phyloP scores from a whole-genome alignment of 345 rosid species.

The Hirschfeldia incana region DNA sequence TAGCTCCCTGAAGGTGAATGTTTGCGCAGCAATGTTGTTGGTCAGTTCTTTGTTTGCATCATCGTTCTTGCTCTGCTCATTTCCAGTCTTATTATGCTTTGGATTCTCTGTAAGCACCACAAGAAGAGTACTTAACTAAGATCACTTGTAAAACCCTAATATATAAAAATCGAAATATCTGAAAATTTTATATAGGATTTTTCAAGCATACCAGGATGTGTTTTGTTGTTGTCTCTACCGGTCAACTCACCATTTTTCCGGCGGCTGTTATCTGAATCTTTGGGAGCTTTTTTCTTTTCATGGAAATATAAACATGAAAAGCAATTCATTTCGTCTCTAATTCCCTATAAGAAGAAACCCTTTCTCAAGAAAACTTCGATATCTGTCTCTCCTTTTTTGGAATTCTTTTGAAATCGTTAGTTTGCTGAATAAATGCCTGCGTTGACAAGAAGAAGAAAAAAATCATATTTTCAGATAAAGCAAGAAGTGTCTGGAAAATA shows the following conservation, averaged over 20 bases:
- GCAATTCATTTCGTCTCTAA: constrained; percentile 58
- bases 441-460: neutral
- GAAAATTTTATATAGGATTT: neutral
- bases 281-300: constrained; percentile 44
- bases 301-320: constrained; percentile 72
- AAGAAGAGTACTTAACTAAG: neutral
- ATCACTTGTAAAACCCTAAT: constrained; percentile 4
- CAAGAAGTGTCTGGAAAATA: neutral
- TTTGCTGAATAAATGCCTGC: constrained; percentile 15
- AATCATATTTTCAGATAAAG: constrained; percentile 2
- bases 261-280: constrained; percentile 32
- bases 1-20: constrained; percentile 79
- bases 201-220: constrained; percentile 34
- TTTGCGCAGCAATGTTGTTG: constrained; percentile 36
- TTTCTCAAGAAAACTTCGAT: neutral
- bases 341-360: neutral
- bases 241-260: constrained; percentile 36
- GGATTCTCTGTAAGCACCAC: constrained; percentile 31
- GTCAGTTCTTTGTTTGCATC: constrained; percentile 35
- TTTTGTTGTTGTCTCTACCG: constrained; percentile 38
- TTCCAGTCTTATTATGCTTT: constrained; percentile 1
- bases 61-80: constrained; percentile 35
- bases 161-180: neutral
- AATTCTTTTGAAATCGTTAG: neutral
- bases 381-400: neutral